Evolutionary conservation across 306 rosid genomes (phyloP).

Genomic region (Prunus dulcis): DNA sequence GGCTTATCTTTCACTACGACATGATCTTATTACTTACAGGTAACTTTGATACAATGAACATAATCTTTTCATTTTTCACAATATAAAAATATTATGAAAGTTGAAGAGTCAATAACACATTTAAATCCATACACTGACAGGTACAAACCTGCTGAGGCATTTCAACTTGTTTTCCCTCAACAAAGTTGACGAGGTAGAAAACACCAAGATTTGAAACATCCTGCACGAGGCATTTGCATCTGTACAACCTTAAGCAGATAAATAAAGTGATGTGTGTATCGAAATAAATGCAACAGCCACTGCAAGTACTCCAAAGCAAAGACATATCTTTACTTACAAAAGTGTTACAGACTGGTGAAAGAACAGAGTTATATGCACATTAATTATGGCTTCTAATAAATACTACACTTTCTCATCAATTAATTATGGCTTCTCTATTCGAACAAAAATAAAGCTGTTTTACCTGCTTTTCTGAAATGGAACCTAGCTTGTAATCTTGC

Average conservation of each 20-base stretch:
- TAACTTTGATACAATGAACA: background rate
- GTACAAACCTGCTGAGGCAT: slow-evolving; percentile 65
- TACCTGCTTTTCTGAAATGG: slow-evolving; percentile 75
- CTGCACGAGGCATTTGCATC: slow-evolving; percentile 41
- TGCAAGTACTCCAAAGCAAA: background rate
- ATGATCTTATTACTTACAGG: background rate
- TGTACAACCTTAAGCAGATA: slow-evolving; percentile 21
- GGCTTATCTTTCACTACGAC: background rate
- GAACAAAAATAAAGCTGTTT: slow-evolving; percentile 20
- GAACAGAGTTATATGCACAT: background rate
- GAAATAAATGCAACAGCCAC: background rate
- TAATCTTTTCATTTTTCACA: background rate
- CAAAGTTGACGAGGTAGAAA: slow-evolving; percentile 52
- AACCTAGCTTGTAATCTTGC: slow-evolving; percentile 63
- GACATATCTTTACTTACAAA: background rate
- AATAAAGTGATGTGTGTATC: background rate
- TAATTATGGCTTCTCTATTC: slow-evolving; percentile 4
- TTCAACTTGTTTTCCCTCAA: slow-evolving; percentile 46
- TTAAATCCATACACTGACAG: background rate
- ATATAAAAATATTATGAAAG: background rate
- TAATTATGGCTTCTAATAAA: background rate
- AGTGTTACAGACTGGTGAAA: background rate
- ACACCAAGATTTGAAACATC: slow-evolving; percentile 66
- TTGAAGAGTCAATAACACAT: slow-evolving; percentile 6
- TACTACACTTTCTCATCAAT: background rate